Evolutionary conservation across 345 rosid genomes (phyloP).

Genomic region (Brassica rapa): DNA sequence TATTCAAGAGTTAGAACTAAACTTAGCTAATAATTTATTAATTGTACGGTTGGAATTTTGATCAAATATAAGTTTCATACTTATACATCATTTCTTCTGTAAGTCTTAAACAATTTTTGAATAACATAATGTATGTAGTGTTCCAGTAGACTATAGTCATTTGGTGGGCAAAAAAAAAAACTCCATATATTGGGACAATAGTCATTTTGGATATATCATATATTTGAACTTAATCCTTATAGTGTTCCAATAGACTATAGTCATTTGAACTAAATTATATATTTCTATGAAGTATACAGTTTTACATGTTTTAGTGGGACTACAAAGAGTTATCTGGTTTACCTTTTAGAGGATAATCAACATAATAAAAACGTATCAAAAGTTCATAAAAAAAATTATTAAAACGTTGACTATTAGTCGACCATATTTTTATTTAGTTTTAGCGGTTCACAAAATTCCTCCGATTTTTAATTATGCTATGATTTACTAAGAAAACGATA

Average conservation of each 20-base stretch:
- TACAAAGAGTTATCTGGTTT: background rate
- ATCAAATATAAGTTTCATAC: background rate
- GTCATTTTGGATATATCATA: background rate
- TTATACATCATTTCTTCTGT: background rate
- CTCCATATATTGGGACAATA: background rate
- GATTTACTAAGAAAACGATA: background rate
- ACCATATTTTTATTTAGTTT: background rate
- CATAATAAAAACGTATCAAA: background rate
- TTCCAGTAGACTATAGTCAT: background rate
- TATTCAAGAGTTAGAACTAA: background rate
- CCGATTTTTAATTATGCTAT: background rate
- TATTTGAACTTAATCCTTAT: background rate
- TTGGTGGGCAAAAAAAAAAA: background rate
- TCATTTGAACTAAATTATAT: background rate
- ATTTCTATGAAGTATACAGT: background rate
- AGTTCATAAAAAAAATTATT: background rate
- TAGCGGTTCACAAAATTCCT: background rate
- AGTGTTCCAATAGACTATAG: background rate
- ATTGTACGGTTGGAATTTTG: background rate
- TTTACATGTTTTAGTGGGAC: conserved; percentile 3
- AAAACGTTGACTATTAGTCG: background rate
- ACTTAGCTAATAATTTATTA: background rate
- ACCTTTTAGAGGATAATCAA: conserved; percentile 1
- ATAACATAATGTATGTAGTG: background rate
- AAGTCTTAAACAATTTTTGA: background rate